Percentiles rank a stretch among this genome's conserved stretches.
Evolutionary conservation across 768 basidiomycete species (phyloP).

Genomic region (Agrocybe chaxingu): DNA sequence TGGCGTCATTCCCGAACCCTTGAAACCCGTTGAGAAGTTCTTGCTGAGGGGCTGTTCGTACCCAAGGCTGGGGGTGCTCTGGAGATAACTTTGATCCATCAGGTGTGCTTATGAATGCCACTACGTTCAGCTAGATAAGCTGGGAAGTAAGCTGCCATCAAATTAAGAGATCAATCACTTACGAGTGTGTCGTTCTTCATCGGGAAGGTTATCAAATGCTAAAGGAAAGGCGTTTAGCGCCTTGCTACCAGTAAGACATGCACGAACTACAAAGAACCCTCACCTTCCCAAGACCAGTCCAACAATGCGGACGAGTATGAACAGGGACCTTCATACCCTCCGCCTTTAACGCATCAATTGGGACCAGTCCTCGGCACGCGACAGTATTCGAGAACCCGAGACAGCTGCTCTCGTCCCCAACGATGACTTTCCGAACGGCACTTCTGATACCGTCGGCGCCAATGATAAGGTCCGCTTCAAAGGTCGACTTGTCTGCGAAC

Average conservation of each 20-base stretch:
- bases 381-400: constrained; percentile 42
- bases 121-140: constrained; percentile 40
- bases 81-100: constrained; percentile 2
- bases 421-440: constrained; percentile 40
- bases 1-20: constrained; percentile 46
- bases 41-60: constrained; percentile 31
- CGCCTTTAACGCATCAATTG: constrained; percentile 32
- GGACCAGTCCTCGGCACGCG: constrained; percentile 48
- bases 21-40: constrained; percentile 41
- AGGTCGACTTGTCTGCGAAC: constrained; percentile 46
- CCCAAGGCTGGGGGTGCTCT: constrained; percentile 34
- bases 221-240: neutral
- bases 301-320: constrained; percentile 32
- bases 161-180: constrained; percentile 7
- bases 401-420: constrained; percentile 41
- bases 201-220: constrained; percentile 56
- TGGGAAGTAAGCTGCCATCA: neutral
- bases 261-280: constrained; percentile 2
- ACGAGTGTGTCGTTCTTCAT: constrained; percentile 42
- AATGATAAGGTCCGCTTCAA: constrained; percentile 40
- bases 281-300: constrained; percentile 45
- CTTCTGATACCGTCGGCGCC: constrained; percentile 54
- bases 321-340: constrained; percentile 42
- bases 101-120: constrained; percentile 20
- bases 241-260: neutral